These are phyloP conservation scores for Fragaria ananassa DNA, from an alignment of 306 rosid species.

Conservation along the genomic window DNA sequence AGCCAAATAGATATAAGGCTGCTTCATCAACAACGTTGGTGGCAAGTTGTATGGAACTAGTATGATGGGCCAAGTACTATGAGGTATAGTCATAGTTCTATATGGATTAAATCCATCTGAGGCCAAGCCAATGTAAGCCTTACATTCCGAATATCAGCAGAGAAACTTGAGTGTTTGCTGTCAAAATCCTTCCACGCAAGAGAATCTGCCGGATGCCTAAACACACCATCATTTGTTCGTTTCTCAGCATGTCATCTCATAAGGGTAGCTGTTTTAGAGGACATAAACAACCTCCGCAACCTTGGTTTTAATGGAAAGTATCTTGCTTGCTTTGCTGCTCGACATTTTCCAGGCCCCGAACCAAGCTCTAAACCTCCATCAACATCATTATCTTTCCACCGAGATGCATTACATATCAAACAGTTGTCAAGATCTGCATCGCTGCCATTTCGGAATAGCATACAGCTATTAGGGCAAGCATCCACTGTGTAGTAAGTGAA, in stretches of 20 bases:
- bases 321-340: not conserved
- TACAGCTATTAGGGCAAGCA: not conserved
- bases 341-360: not conserved
- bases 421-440: not conserved
- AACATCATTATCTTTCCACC: not conserved
- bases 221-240: not conserved
- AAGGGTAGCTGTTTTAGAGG: not conserved
- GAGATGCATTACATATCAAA: not conserved
- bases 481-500: not conserved
- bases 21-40: no score
- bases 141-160: no score
- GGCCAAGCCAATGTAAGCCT: not conserved
- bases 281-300: not conserved
- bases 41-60: no score
- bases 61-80: no score
- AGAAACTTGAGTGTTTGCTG: no score
- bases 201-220: not conserved
- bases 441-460: not conserved
- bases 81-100: not conserved
- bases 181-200: not conserved
- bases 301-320: not conserved
- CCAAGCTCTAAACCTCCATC: not conserved
- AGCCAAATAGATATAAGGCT: no score
- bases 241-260: not conserved
- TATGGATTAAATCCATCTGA: conserved; percentile 7